Conservation (phyloP, 768 basidiomycete genomes). For the Suillus paluster region DNA sequence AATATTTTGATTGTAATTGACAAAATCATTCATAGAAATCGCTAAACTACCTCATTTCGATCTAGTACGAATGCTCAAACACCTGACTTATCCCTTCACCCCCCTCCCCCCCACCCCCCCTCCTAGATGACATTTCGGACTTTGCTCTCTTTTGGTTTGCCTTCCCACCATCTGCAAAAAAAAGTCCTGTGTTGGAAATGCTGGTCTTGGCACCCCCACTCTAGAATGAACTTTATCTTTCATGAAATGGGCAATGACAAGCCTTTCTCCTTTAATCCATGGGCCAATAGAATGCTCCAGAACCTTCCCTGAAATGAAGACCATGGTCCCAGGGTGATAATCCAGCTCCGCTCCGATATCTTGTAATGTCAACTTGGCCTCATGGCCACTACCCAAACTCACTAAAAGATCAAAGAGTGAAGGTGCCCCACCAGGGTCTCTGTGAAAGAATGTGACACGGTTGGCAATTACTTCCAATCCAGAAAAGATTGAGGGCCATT, state of each 20-base stretch:
- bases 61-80: background rate
- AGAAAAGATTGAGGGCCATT: conserved; percentile 9
- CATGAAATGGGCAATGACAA: background rate
- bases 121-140: background rate
- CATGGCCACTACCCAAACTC: conserved; percentile 2
- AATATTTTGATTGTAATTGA: background rate
- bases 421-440: background rate
- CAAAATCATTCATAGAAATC: no score
- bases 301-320: background rate
- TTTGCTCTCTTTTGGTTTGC: background rate
- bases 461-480: conserved; percentile 11
- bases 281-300: background rate
- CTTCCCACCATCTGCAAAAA: background rate
- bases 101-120: background rate
- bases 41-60: background rate
- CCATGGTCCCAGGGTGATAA: background rate
- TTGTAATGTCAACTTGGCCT: background rate
- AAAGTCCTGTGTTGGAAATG: background rate
- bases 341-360: background rate
- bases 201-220: background rate
- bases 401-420: conserved; percentile 10
- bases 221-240: conserved; percentile 2
- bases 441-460: background rate
- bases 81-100: background rate
- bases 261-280: background rate